These are phyloP conservation scores for Wickerhamomyces mucosus DNA, from an alignment of 805 yeast species.

Conservation along the genomic window DNA sequence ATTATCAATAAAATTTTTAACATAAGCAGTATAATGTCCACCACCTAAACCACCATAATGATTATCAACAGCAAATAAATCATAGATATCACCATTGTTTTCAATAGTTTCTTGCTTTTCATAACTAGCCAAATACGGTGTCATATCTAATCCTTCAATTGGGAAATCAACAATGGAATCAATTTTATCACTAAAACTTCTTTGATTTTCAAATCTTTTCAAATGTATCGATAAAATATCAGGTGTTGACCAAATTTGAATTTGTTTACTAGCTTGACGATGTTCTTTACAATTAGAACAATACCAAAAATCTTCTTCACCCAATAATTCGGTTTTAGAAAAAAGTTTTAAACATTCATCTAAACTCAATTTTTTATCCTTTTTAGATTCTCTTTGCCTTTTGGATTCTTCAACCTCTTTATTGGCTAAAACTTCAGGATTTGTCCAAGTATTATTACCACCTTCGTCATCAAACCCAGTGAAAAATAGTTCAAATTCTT, in stretches of 20 bases:
- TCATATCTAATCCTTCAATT: constrained; percentile 67
- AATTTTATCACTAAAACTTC: constrained; percentile 84
- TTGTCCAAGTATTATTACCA: constrained; percentile 47
- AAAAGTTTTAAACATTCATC: constrained; percentile 70
- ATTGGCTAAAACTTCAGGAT: constrained; percentile 40
- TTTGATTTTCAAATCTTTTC: constrained; percentile 79
- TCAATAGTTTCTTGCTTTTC: background rate
- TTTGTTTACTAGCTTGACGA: constrained; percentile 81
- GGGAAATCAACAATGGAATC: constrained; percentile 83
- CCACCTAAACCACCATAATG: constrained; percentile 97
- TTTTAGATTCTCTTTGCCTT: constrained; percentile 18
- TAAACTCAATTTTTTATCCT: constrained; percentile 40
- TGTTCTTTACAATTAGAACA: constrained; percentile 87
- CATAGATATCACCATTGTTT: constrained; percentile 43
- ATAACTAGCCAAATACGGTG: constrained; percentile 36
- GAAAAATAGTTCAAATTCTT: constrained; percentile 42
- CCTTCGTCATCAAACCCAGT: constrained; percentile 36
- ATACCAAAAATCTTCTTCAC: constrained; percentile 88
- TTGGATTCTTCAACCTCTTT: constrained; percentile 43
- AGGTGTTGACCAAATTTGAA: constrained; percentile 90
- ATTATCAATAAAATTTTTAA: constrained; percentile 62
- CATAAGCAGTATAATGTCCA: constrained; percentile 93
- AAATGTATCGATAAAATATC: constrained; percentile 84
- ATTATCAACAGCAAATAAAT: constrained; percentile 86
- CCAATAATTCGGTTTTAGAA: constrained; percentile 73